These are phyloP conservation scores for Grosmannia serpens DNA, from an alignment of 2,329 filamentous ascomycete species.

Conservation along the genomic window DNA sequence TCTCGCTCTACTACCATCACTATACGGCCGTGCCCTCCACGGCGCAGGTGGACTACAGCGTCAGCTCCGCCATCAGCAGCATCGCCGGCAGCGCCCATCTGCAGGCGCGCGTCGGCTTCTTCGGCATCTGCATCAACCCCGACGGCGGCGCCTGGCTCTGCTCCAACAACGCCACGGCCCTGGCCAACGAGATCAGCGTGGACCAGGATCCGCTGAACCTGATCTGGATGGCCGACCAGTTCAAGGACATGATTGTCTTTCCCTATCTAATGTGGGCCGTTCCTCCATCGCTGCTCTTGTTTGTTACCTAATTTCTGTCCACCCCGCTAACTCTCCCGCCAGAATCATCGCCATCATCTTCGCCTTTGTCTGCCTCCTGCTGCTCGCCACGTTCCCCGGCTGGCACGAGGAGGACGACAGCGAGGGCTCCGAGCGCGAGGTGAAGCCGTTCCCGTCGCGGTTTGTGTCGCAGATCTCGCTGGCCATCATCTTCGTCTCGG, in stretches of 20 bases:
- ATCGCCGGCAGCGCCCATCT: slow-evolving; percentile 77
- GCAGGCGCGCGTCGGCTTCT: slow-evolving; percentile 91
- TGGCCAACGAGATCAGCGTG: slow-evolving; percentile 78
- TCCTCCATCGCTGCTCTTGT: neutral
- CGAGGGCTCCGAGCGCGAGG: slow-evolving; percentile 72
- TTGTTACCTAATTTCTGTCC: neutral
- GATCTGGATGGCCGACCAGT: slow-evolving; percentile 92
- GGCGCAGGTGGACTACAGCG: slow-evolving; percentile 81
- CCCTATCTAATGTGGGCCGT: slow-evolving; percentile 77
- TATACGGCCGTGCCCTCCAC: slow-evolving; percentile 76
- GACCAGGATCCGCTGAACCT: slow-evolving; percentile 94
- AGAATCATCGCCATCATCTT: slow-evolving; percentile 97
- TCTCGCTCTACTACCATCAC: slow-evolving; percentile 90
- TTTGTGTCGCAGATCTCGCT: slow-evolving; percentile 87
- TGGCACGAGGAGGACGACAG: slow-evolving; percentile 89
- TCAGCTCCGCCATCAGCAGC: slow-evolving; percentile 74
- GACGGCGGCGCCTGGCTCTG: slow-evolving; percentile 88
- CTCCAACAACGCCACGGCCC: slow-evolving; percentile 89
- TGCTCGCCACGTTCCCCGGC: slow-evolving; percentile 91
- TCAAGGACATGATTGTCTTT: slow-evolving; percentile 98
- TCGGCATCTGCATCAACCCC: slow-evolving; percentile 91
- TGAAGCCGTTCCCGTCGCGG: slow-evolving; percentile 87
- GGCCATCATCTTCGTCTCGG: slow-evolving; percentile 75
- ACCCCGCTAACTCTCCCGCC: slow-evolving; percentile 4
- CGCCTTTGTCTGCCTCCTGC: slow-evolving; percentile 87